phyloP scores from a whole-genome alignment of 2,329 filamentous ascomycete species.

The Colletotrichum viniferum region DNA sequence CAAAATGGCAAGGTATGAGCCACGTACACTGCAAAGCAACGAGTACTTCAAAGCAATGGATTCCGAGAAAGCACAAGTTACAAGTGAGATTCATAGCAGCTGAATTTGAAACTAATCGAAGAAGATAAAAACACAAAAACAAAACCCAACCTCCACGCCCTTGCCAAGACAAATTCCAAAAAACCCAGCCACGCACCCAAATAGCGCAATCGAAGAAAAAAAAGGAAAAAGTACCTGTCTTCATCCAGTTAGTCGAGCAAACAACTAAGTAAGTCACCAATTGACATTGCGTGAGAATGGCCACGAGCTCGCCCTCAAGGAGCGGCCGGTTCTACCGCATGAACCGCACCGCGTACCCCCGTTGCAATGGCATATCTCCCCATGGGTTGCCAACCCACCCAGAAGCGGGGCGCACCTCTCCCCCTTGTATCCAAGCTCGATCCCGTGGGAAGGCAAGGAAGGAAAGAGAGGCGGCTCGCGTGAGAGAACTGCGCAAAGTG shows the following conservation, averaged over 20 bases:
- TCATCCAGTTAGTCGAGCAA: background rate
- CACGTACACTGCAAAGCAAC: too few species aligned
- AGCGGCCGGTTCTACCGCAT: background rate
- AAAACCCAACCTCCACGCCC: background rate
- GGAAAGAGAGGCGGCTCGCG: background rate
- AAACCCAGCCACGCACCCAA: fast-evolving
- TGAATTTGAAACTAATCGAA: background rate
- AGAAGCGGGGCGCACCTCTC: background rate
- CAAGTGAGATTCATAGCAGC: background rate
- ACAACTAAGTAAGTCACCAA: background rate
- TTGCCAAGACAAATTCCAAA: background rate
- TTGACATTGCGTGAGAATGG: background rate
- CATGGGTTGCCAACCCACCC: background rate
- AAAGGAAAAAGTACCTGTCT: background rate
- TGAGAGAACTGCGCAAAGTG: background rate
- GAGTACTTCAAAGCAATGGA: too few species aligned
- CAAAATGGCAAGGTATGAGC: too few species aligned
- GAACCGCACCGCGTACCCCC: background rate
- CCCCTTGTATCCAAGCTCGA: background rate
- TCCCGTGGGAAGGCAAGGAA: background rate
- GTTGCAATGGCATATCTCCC: background rate
- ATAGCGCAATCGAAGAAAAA: background rate
- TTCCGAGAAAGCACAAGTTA: background rate
- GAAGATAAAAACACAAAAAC: background rate
- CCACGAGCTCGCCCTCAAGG: background rate